Percentiles rank a stretch among this genome's conserved stretches.
These are phyloP conservation scores for Cokeromyces recurvatus DNA, from an alignment of 371 early-diverging fungal species.

Conservation along the genomic window DNA sequence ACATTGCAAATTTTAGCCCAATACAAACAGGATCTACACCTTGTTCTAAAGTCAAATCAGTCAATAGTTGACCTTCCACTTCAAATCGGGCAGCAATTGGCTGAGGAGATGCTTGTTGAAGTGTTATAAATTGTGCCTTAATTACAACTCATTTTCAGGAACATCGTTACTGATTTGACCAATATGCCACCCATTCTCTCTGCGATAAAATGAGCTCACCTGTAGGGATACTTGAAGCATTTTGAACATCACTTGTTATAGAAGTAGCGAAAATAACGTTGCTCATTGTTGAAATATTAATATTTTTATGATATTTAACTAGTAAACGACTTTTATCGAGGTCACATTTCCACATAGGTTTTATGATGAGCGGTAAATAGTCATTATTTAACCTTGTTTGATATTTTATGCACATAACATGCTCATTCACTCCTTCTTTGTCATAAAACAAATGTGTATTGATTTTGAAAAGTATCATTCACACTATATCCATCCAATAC, in stretches of 20 bases:
- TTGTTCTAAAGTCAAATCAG: constrained; percentile 16
- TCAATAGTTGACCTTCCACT: constrained; percentile 30
- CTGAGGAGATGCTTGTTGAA: constrained; percentile 37
- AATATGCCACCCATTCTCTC: too few relatives aligned
- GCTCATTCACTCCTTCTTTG: too few relatives aligned
- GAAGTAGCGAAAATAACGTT: constrained; percentile 46
- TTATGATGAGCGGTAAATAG: constrained; percentile 31
- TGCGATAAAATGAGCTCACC: constrained; percentile 45
- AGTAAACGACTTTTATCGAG: constrained; percentile 45
- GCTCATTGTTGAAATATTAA: constrained; percentile 10
- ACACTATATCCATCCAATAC: constrained; percentile 13
- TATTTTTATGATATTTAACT: constrained; percentile 43
- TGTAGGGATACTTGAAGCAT: constrained; percentile 49
- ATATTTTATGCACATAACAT: constrained; percentile 36
- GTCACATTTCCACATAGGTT: constrained; percentile 59
- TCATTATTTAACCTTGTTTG: constrained; percentile 29
- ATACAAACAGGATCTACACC: constrained; percentile 17
- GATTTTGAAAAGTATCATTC: too few relatives aligned
- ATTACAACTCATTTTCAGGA: constrained; percentile 28
- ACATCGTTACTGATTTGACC: too few relatives aligned
- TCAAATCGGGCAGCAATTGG: constrained; percentile 50
- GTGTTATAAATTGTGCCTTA: constrained; percentile 47
- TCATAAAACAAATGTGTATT: too few relatives aligned
- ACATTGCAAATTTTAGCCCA: constrained; percentile 16
- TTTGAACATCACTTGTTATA: constrained; percentile 42